Evolutionary conservation across 495 filamentous ascomycete genomes (phyloP).

Genomic region (Cercophora scortea): DNA sequence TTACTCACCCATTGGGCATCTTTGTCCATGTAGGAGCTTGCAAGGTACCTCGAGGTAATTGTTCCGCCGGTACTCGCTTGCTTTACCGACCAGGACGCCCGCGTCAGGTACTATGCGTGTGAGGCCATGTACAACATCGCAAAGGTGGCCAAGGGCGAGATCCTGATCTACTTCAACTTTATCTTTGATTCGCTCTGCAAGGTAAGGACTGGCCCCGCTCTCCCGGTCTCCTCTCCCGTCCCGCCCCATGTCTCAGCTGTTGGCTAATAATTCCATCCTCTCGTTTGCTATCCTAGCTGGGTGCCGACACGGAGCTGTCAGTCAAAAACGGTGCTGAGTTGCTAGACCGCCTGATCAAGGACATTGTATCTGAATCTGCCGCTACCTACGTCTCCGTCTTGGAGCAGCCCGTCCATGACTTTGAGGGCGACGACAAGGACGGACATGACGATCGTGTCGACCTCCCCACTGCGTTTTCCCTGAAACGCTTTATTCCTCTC

Average conservation of each 20-base stretch:
- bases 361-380: constrained; percentile 95
- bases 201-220: constrained; percentile 39
- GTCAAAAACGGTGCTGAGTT: constrained; percentile 99
- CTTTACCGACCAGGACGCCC: constrained; percentile 96
- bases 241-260: background rate
- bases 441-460: constrained; percentile 44
- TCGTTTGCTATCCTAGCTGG: constrained; percentile 51
- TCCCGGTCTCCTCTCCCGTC: background rate
- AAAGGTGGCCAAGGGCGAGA: constrained; percentile 97
- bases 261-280: background rate
- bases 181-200: constrained; percentile 97
- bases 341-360: constrained; percentile 91
- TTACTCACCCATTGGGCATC: background rate
- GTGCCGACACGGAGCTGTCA: constrained; percentile 90
- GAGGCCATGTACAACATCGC: constrained; percentile 99
- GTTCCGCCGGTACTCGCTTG: constrained; percentile 97
- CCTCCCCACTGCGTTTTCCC: constrained; percentile 82
- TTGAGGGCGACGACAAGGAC: constrained; percentile 43
- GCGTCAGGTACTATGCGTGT: constrained; percentile 97
- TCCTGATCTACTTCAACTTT: constrained; percentile 92
- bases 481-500: constrained; percentile 84
- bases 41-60: constrained; percentile 82
- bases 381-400: constrained; percentile 90
- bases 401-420: constrained; percentile 44
- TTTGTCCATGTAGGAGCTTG: constrained; percentile 56